Evolutionary conservation across 768 basidiomycete species (phyloP), one percentile per base, ranked within the genome.

Genomic region (Tephrocybe rancida): DNA sequence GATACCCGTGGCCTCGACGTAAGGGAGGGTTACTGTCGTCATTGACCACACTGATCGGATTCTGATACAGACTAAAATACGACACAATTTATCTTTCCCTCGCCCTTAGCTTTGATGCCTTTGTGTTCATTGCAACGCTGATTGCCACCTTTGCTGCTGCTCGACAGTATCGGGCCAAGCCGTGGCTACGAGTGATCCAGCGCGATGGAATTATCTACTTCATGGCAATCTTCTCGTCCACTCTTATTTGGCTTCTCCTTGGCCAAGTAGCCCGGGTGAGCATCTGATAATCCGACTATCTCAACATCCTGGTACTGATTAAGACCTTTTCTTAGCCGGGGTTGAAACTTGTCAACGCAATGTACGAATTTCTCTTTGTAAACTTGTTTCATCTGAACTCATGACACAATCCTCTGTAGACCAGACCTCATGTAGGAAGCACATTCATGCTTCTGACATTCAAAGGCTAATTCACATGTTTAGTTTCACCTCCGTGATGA

Each of bases 181-280:
- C 54, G 7, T 60, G 55, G 56, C 24, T 64, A 35, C 47, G 50
- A 43, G 55, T 60, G 6, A 52, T 58, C 9, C 58, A 60, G 29
- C 46, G 61, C 8, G 63, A 61, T 51, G 63, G 61, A 8, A 48
- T 55, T 8, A 44, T 56, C 26, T 62, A 64, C 52, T 64, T 62
- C 27, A 38, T 58, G 32, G 61, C 56, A 1, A 62, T 64, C n/a
- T 64, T 62, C 48, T 60, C 61, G 8, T 61, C 56, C 3, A 64
- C 61, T 14, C 45, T 62, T n/a, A 22, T 58, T 9, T 64, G 61
- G 58, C 44, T 62, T 14, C 14, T 62, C 11, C 35, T 61, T 21
- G 25, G 16, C 18, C 34, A 44, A 34, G 22, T 18, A 19, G 30
- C 32, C 7, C 1, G 29, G 18, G 38, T 46, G 27, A 34, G 50